Percentiles rank a stretch among this genome's conserved stretches.
Conservation (phyloP, 768 basidiomycete genomes). For the Leccinum uliginosum region DNA sequence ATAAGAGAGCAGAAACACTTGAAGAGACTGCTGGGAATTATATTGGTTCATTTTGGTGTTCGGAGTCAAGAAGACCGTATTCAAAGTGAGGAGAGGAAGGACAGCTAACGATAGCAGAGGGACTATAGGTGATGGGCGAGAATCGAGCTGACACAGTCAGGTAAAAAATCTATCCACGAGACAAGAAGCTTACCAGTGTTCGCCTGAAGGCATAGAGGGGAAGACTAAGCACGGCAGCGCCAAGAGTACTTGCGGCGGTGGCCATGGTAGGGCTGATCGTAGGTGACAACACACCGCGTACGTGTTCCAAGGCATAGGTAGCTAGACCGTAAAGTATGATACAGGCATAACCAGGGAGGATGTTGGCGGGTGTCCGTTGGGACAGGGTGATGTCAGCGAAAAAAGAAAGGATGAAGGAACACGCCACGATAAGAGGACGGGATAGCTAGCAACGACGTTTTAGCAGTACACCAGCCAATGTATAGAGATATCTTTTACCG, state of each 20-base stretch:
- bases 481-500: conserved; percentile 41
- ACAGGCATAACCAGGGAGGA: conserved; percentile 64
- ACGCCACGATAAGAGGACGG: conserved; percentile 42
- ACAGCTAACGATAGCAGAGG: conserved; percentile 54
- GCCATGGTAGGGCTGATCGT: conserved; percentile 54
- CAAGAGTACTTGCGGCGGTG: conserved; percentile 53
- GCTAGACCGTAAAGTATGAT: conserved; percentile 54
- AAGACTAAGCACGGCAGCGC: conserved; percentile 58
- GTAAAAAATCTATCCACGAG: neutral
- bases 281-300: conserved; percentile 52
- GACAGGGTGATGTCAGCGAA: conserved; percentile 48
- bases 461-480: conserved; percentile 32
- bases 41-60: conserved; percentile 44
- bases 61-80: conserved; percentile 57
- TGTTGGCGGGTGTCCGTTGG: conserved; percentile 35
- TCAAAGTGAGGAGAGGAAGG: conserved; percentile 60
- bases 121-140: conserved; percentile 47
- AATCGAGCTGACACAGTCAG: conserved; percentile 40
- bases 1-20: conserved; percentile 58
- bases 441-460: conserved; percentile 37
- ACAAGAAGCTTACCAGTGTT: conserved; percentile 44
- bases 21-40: conserved; percentile 47
- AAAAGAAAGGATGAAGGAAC: conserved; percentile 53
- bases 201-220: conserved; percentile 61
- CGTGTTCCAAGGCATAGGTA: conserved; percentile 61